Percentiles rank a stretch among this genome's conserved stretches.
Evolutionary conservation across 768 basidiomycete species (phyloP).

Genomic region (Suillus subluteus): DNA sequence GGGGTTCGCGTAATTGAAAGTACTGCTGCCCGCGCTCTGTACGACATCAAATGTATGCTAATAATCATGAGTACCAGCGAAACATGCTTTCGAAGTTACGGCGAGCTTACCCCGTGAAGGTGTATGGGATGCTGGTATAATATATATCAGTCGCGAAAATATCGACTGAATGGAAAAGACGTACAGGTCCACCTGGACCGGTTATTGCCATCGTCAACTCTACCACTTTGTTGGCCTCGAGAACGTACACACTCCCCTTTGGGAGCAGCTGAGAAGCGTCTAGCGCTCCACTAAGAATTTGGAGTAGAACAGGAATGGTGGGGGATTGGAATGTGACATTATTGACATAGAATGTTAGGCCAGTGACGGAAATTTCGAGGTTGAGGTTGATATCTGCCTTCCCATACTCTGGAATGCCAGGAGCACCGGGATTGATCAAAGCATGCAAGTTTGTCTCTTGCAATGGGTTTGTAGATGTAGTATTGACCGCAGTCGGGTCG

Average conservation of each 20-base stretch:
- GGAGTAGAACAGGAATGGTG: slow-evolving; percentile 30
- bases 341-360: slow-evolving; percentile 18
- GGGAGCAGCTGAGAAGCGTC: slow-evolving; percentile 32
- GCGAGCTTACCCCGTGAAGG: slow-evolving; percentile 42
- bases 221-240: slow-evolving; percentile 32
- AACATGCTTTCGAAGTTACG: background rate
- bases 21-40: slow-evolving; percentile 39
- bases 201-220: slow-evolving; percentile 22
- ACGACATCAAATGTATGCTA: slow-evolving; percentile 52
- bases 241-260: slow-evolving; percentile 25
- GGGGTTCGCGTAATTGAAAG: background rate
- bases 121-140: slow-evolving; percentile 44
- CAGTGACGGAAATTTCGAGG: slow-evolving; percentile 13
- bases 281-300: slow-evolving; percentile 38
- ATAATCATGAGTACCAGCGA: background rate
- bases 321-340: slow-evolving; percentile 27
- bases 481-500: slow-evolving; percentile 44
- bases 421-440: slow-evolving; percentile 34
- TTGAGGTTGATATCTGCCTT: slow-evolving; percentile 44
- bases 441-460: slow-evolving; percentile 34
- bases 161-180: background rate
- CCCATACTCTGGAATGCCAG: slow-evolving; percentile 41
- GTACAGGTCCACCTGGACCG: slow-evolving; percentile 7
- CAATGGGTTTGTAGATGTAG: slow-evolving; percentile 26
- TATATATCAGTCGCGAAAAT: background rate